These are phyloP conservation scores for Nicotiana sylvestris DNA, from an alignment of 257 asterid genomes.

Conservation along the genomic window DNA sequence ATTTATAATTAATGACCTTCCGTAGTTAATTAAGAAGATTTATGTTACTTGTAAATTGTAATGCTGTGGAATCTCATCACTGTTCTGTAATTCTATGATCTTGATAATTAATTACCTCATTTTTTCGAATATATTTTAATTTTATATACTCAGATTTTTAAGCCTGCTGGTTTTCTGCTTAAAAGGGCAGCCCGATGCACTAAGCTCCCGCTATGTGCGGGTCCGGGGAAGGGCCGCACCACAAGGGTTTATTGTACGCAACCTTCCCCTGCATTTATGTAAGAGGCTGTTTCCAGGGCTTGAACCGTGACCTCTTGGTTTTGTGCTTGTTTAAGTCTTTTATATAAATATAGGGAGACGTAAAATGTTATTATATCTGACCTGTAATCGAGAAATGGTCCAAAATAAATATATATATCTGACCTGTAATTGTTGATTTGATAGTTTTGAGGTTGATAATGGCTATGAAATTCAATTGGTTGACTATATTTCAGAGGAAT, in stretches of 20 bases:
- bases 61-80: neutral
- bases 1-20: constrained; percentile 12
- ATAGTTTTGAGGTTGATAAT: neutral
- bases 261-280: too few species aligned
- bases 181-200: too few species aligned
- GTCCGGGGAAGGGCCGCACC: too few species aligned
- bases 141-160: neutral
- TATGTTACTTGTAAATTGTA: neutral
- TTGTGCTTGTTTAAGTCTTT: neutral
- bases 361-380: neutral
- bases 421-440: constrained; percentile 6
- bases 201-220: too few species aligned
- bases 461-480: neutral
- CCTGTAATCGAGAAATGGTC: neutral
- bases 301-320: neutral
- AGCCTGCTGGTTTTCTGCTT: neutral
- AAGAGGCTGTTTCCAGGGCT: too few species aligned
- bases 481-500: neutral
- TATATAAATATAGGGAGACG: neutral
- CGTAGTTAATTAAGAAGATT: neutral
- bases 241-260: too few species aligned
- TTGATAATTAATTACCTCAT: neutral
- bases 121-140: neutral
- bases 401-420: too few species aligned
- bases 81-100: neutral